Evolutionary conservation across 768 basidiomycete genomes (phyloP), one percentile per base, ranked within the genome.

Genomic region (Mrakia blollopis): DNA sequence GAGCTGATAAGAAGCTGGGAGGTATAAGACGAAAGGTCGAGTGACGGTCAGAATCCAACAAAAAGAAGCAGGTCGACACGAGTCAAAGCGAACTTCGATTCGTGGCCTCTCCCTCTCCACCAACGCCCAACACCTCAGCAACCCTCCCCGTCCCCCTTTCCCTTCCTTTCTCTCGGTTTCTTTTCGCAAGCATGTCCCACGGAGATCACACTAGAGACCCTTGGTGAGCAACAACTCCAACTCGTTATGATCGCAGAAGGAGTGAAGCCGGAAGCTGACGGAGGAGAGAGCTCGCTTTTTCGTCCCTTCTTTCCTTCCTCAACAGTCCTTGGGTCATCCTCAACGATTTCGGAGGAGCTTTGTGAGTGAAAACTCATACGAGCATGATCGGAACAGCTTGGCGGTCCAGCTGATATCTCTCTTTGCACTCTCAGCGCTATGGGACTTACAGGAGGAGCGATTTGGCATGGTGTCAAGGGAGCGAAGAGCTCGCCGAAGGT

Each of bases 381-480:
- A 11, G n/a, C 21, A 14, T 11, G 9, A 23, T 16, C 35, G 28
- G 62, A n/a, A 16, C 30, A 30, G 30, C n/a, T 63, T 5, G 13
- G 37, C 30, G 32, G 72, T 28, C 39, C 5, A 3, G 18, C 37
- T 25, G 37, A 25, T 57, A 6, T 14, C 2, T 41, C 28, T 30
- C 32, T 28, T 39, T 35, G 44, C 16, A 52, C 41, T 39, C n/a
- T 21, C 50, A 76, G 75, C 39, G 77, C 71, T 32, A 78, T 78
- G 77, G 77, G 77, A 67, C 72, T 73, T 28, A 62, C 52, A 2
- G 96, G 96, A 81, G 96, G 96, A 82, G 94, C 92, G 79, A 93
- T 98, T 82, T 98, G 96, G 96, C 94, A 98, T 85, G 93, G 94
- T 75, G 94, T 98, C 80, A 98, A 98, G 85, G 96, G 96, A 78